phyloP scores from a whole-genome alignment of 306 rosid species.

The Lathyrus oleraceus region DNA sequence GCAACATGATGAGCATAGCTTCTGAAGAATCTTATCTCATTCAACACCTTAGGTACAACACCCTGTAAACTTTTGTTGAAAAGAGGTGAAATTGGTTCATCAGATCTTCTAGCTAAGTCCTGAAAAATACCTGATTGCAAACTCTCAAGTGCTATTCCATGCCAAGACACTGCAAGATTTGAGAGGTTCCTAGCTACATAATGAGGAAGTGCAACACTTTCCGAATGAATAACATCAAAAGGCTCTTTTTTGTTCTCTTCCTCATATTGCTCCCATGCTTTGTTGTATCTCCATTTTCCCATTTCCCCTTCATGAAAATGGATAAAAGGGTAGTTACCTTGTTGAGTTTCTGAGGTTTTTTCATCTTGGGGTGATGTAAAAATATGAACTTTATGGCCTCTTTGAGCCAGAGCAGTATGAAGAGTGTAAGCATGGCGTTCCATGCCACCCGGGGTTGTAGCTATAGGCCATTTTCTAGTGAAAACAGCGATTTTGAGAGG shows the following conservation, averaged over 20 bases:
- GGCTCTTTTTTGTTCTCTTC: constrained; percentile 50
- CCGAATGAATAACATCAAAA: constrained; percentile 78
- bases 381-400: constrained; percentile 77
- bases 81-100: constrained; percentile 57
- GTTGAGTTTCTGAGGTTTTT: constrained; percentile 33
- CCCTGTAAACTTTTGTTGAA: constrained; percentile 55
- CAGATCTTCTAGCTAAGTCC: constrained; percentile 52
- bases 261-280: constrained; percentile 74
- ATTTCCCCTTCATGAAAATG: constrained; percentile 83
- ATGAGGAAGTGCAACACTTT: constrained; percentile 80
- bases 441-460: constrained; percentile 85
- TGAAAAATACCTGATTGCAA: constrained; percentile 73
- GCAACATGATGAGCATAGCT: constrained; percentile 79
- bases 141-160: constrained; percentile 82
- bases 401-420: constrained; percentile 69
- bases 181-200: constrained; percentile 55
- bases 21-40: constrained; percentile 74
- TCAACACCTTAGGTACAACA: constrained; percentile 64
- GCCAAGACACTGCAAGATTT: constrained; percentile 84
- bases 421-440: constrained; percentile 90
- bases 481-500: constrained; percentile 76
- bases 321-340: constrained; percentile 46
- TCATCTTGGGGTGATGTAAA: constrained; percentile 60
- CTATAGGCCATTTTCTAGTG: constrained; percentile 83
- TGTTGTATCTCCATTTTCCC: constrained; percentile 77